Base-by-base conservation (phyloP, 176 grass and related monocot genomes). In the Alloteropsis semialata region DNA sequence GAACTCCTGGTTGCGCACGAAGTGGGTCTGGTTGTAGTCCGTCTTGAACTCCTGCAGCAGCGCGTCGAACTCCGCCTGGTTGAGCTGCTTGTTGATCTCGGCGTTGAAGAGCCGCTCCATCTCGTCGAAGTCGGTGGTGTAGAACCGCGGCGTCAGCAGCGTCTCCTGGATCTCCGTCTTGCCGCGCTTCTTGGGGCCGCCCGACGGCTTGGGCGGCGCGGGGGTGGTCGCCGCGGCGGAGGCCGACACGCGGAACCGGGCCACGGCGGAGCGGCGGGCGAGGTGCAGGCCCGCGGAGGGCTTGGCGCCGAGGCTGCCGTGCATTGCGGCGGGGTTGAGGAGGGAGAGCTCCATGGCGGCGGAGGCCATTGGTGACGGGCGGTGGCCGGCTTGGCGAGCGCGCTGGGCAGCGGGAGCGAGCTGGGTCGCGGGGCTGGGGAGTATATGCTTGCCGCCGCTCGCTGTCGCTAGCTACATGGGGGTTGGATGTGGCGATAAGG, bases 1-100 rank as follows among this genome's bases (percentile, higher is more conserved):
- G 91, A 99, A 99, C 76, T 99, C 96, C 1, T 76, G 85, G 89
- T 92, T 96, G 66, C 96, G 90, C 50, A 99, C 89, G 78, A 99
- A 99, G 77, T 99, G 96, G 2, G 96, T 99, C 93, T 99, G 93
- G 85, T 99, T 99, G 88, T 99, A 96, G 86, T 99, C 96, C 30
- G 96, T 99, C 89, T 99, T 99, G 89, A 99, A 99, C 89, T 98
- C 96, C 74, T 93, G 86, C 68, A 91, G 89, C 88, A 98, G 88
- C 81, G 92, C 92, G 81, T 91, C 92, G 74, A 98, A 98, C 84
- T 96, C 93, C 10, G 72, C 72, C 89, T 99, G 82, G 83, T 99
- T 99, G 75, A 99, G 90, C 82, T 95, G 92, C 89, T 89, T 90
- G 89, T 96, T 99, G 50, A 95, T 95, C 91, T 99, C 93, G 1